Conservation (phyloP, 2,329 filamentous ascomycete species). For the Pleurostoma richardsiae region DNA sequence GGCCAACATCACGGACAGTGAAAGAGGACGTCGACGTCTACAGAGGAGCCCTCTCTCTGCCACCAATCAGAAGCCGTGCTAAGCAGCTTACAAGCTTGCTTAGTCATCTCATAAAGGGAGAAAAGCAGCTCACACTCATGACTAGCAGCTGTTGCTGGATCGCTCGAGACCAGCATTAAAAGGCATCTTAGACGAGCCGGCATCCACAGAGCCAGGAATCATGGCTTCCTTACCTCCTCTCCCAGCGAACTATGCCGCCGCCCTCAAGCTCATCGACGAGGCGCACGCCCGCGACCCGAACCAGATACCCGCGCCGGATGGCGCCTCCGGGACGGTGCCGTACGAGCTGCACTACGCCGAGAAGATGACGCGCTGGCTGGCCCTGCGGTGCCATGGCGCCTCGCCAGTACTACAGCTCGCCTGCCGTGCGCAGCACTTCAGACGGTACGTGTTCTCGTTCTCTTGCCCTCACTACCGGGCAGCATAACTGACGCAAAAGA, state of each 20-base stretch:
- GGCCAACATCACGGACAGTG: too few relatives aligned
- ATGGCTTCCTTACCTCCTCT: constrained; percentile 24
- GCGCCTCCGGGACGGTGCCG: constrained; percentile 41
- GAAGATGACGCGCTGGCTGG: constrained; percentile 73
- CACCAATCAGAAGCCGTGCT: neutral
- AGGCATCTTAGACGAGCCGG: neutral
- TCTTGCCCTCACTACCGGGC: neutral
- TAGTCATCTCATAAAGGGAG: constrained; percentile 4
- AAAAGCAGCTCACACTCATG: constrained; percentile 2
- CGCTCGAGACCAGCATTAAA: neutral
- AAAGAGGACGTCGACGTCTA: too few relatives aligned
- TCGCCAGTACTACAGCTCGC: constrained; percentile 67
- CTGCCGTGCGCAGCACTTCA: constrained; percentile 79
- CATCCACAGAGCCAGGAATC: neutral
- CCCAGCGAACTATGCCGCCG: constrained; percentile 37
- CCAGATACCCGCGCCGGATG: constrained; percentile 35
- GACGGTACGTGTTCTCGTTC: constrained; percentile 38
- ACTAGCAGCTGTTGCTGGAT: neutral
- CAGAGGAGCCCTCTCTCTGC: too few relatives aligned
- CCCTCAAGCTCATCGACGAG: constrained; percentile 65
- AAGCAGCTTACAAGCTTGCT: neutral
- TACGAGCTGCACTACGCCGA: constrained; percentile 81
- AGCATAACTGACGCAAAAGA: constrained; percentile 1
- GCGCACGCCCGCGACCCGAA: constrained; percentile 67
- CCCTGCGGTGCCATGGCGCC: constrained; percentile 52